Percentiles rank a stretch among this genome's conserved stretches.
These are phyloP conservation scores for Hypoxylon sp. DNA, from an alignment of 2,329 filamentous ascomycete species.

Conservation along the genomic window DNA sequence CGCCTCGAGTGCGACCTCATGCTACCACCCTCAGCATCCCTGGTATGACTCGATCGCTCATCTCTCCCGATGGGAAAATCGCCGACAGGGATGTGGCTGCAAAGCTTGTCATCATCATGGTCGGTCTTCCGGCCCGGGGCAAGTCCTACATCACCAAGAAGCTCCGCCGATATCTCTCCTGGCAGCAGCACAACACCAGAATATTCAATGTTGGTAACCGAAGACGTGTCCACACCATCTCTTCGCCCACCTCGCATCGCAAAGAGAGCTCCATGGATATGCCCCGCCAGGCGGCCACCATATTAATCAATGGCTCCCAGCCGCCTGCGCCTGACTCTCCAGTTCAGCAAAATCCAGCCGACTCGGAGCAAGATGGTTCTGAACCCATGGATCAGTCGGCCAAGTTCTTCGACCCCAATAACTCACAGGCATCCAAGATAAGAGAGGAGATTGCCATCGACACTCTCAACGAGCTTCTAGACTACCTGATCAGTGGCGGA, in stretches of 20 bases:
- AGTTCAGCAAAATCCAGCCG: constrained; percentile 46
- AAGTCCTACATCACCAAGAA: constrained; percentile 99
- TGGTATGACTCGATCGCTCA: constrained; percentile 92
- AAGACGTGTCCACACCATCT: constrained; percentile 75
- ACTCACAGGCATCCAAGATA: constrained; percentile 80
- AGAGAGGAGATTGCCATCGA: constrained; percentile 92
- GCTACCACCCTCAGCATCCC: constrained; percentile 97
- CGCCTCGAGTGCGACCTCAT: constrained; percentile 79
- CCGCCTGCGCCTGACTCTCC: constrained; percentile 41
- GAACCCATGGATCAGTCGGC: constrained; percentile 83
- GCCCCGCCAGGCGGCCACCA: constrained; percentile 62
- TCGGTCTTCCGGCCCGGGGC: constrained; percentile 90
- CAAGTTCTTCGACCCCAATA: constrained; percentile 91
- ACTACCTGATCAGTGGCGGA: constrained; percentile 82
- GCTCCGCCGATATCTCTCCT: constrained; percentile 91
- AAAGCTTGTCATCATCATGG: constrained; percentile 98
- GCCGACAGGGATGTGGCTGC: constrained; percentile 92
- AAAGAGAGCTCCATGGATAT: constrained; percentile 50
- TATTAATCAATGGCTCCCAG: constrained; percentile 63
- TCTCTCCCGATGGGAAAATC: constrained; percentile 94
- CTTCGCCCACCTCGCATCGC: constrained; percentile 47
- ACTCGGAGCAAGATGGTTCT: constrained; percentile 48
- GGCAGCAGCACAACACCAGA: constrained; percentile 93
- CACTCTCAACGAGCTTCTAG: constrained; percentile 88
- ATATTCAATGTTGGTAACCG: constrained; percentile 99